Base-by-base conservation (phyloP, 192 early-diverging fungal species). In the Thoreauomyces humboldtii region DNA sequence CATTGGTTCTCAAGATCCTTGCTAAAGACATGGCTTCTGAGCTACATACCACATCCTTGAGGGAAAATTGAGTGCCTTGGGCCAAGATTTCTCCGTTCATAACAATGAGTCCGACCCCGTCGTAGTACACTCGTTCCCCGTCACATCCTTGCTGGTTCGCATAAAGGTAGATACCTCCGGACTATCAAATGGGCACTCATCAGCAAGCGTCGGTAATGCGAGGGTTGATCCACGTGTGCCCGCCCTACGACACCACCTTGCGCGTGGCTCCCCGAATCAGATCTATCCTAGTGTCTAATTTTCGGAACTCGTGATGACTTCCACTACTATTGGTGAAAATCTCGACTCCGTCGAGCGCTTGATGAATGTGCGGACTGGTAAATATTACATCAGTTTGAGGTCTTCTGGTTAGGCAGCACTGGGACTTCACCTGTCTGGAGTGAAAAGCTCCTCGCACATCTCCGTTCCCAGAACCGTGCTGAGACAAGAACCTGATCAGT, bases 61-160 rank as follows among this genome's bases (percentile, higher is more conserved):
- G 73, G 0, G 90, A 92, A 56, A 99, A 99, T 77, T 99, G 97
- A 4, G 85, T 80, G 44, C 92, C 89, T 73, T 93, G 91, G 9
- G 89, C 92, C 4, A 98, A 77, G 5, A 97, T 79, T 22, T 86
- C 72, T 34, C 96, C 96, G 68, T 99, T 99, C 21, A 92, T 81
- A 17, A 89, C 72, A 65, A 99, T 91, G 81, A 99, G 77, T 0
- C 90, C 82, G 41, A 89, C 89, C 14, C 95, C 97, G 61, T 99
- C 97, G 55, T 97, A 99, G 76, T 99, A 99, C 24, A 97, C 75
- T 21, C 97, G 87, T 70, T 99, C 97, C 28, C 94, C 97, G 62
- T 99, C 97, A 63, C 97, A 99, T 0, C 97, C 97, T 70, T 91
- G 84, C 65, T 96, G 95, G 73, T 99, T 99, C 7, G 95, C 75